phyloP scores from a whole-genome alignment of 129 eudicot genomes.

The Ambrosia trifida region DNA sequence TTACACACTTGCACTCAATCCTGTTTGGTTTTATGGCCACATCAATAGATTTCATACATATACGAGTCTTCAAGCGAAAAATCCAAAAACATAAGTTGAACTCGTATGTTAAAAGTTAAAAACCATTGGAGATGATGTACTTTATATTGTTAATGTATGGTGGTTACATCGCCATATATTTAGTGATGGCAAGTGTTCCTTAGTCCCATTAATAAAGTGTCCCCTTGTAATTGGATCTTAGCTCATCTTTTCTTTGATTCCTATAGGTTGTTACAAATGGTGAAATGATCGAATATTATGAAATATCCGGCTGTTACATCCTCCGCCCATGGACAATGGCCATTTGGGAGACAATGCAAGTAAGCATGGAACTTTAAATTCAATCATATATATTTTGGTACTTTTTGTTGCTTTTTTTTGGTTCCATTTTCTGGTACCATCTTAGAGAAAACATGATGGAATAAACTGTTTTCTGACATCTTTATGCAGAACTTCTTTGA shows the following conservation, averaged over 20 bases:
- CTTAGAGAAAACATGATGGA: constrained; percentile 1
- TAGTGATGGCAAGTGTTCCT: neutral
- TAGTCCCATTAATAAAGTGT: neutral
- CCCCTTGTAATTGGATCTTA: neutral
- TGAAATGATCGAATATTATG: constrained; percentile 90
- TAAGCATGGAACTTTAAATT: constrained; percentile 35
- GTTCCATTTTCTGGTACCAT: neutral
- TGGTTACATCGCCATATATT: no score
- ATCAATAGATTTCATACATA: neutral
- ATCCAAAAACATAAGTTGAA: neutral
- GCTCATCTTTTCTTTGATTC: neutral
- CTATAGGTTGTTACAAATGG: constrained; percentile 76
- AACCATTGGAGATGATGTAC: neutral
- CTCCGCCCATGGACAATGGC: constrained; percentile 95
- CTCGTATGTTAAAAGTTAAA: neutral
- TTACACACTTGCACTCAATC: neutral
- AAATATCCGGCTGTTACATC: constrained; percentile 93
- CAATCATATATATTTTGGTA: neutral
- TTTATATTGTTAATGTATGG: neutral
- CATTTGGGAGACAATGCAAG: constrained; percentile 91
- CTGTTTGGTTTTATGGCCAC: neutral
- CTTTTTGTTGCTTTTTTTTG: constrained; percentile 8
- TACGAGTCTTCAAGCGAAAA: neutral
- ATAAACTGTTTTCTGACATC: constrained; percentile 1
- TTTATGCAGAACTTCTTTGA: constrained; percentile 71